These are phyloP conservation scores for Colletotrichum zoysiae DNA, from an alignment of 2,329 filamentous ascomycete genomes.

Conservation along the genomic window DNA sequence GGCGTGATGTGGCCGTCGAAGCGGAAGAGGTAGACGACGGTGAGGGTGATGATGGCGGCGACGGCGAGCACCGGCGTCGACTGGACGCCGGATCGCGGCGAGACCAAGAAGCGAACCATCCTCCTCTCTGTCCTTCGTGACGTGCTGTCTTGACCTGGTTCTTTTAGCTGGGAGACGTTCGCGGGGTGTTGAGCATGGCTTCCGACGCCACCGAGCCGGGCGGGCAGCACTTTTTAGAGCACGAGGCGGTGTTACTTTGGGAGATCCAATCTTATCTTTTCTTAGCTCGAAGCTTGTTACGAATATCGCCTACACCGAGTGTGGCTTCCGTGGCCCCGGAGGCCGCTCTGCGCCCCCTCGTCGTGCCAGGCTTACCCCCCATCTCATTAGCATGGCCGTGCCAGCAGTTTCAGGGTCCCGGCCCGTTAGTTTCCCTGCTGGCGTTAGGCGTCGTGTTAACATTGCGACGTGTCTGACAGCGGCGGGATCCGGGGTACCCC, in stretches of 20 bases:
- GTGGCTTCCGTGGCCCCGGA: slow-evolving; percentile 20
- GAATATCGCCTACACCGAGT: not conserved
- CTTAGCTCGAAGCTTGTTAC: slow-evolving; percentile 28
- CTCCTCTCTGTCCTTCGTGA: slow-evolving; percentile 7
- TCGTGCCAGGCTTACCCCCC: slow-evolving; percentile 16
- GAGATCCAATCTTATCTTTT: not conserved
- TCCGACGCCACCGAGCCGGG: not conserved
- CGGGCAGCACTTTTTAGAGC: slow-evolving; percentile 8
- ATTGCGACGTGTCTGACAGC: too few relatives aligned
- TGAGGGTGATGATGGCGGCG: slow-evolving; percentile 27
- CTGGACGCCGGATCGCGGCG: slow-evolving; percentile 25
- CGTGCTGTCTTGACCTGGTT: not conserved
- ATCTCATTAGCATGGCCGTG: slow-evolving; percentile 22
- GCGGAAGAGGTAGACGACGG: slow-evolving; percentile 25
- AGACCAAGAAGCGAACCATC: slow-evolving; percentile 29
- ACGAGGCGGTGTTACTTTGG: not conserved
- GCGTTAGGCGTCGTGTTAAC: not conserved
- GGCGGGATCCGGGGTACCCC: slow-evolving; percentile 9
- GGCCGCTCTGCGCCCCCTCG: not conserved
- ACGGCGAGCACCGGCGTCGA: slow-evolving; percentile 24
- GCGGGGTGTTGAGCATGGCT: not conserved
- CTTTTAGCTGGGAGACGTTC: slow-evolving; percentile 8
- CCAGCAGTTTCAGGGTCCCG: slow-evolving; percentile 7
- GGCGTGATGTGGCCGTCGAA: slow-evolving; percentile 24
- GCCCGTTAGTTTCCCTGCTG: not conserved